These are phyloP conservation scores for Primulina tabacum DNA, from an alignment of 257 asterid species.

Conservation along the genomic window DNA sequence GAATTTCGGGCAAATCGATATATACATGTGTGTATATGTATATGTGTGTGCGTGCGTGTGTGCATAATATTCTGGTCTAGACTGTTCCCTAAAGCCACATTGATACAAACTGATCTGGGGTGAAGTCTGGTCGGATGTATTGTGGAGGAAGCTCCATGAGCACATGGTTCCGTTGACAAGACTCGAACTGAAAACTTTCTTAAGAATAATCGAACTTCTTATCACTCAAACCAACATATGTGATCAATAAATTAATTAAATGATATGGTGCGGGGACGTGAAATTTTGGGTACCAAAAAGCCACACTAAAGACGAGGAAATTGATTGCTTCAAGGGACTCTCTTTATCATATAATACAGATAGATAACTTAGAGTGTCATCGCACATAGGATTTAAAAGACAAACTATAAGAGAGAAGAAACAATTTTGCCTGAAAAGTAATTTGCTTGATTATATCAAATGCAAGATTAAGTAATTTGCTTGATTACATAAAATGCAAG, in stretches of 20 bases:
- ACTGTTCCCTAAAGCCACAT: neutral
- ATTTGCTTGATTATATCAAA: too few relatives aligned
- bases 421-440: neutral
- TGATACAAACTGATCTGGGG: neutral
- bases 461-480: neutral
- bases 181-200: too few relatives aligned
- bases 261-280: too few relatives aligned
- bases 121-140: neutral
- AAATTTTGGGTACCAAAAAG: neutral
- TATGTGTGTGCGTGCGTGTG: too few relatives aligned
- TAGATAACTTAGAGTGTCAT: neutral
- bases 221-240: neutral
- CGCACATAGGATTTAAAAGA: neutral
- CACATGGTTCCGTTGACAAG: neutral
- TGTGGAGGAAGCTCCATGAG: neutral
- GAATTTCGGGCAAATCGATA: neutral
- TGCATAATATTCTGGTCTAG: neutral
- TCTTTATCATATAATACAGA: too few relatives aligned
- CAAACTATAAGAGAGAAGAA: neutral
- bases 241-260: neutral
- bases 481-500: neutral
- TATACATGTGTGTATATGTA: too few relatives aligned
- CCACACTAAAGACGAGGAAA: neutral
- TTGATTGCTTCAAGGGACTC: neutral
- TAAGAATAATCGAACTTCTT: too few relatives aligned